Conservation (phyloP, 345 rosid genomes). For the Xanthoceras sorbifolium region DNA sequence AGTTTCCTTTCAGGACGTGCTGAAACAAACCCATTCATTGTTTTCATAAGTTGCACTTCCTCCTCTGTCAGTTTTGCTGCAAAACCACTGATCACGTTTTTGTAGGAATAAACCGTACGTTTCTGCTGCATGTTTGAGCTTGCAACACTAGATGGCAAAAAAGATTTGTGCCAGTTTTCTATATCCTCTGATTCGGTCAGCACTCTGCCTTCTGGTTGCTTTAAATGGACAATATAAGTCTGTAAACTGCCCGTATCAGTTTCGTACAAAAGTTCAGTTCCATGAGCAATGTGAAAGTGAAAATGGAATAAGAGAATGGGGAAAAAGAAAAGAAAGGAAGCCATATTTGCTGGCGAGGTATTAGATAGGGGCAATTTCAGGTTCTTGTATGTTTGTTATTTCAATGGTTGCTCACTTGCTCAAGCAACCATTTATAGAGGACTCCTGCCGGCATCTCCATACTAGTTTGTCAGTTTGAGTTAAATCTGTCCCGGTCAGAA, state of each 20-base stretch:
- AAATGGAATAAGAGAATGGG: constrained; percentile 7
- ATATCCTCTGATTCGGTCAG: constrained; percentile 18
- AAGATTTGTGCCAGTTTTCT: constrained; percentile 31
- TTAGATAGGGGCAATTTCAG: not conserved
- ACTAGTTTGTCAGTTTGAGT: not conserved
- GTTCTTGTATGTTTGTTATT: not conserved
- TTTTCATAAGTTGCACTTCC: constrained; percentile 37
- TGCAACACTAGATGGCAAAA: constrained; percentile 25
- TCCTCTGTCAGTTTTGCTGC: constrained; percentile 41
- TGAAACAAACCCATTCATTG: constrained; percentile 37
- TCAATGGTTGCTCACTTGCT: not conserved
- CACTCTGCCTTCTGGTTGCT: constrained; percentile 23
- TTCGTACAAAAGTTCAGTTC: not conserved
- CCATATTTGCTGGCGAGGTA: not conserved
- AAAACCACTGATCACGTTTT: constrained; percentile 36
- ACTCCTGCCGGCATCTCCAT: not conserved
- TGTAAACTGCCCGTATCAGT: constrained; percentile 5
- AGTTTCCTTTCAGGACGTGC: constrained; percentile 37
- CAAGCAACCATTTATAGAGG: not conserved
- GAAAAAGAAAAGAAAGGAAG: not conserved
- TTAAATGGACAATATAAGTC: constrained; percentile 49
- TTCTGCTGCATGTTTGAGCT: constrained; percentile 12
- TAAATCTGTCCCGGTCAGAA: not conserved
- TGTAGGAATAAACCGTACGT: constrained; percentile 34
- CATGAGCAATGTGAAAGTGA: constrained; percentile 1